phyloP scores from a whole-genome alignment of 2,329 filamentous ascomycete species.

The Fusarium sp. region DNA sequence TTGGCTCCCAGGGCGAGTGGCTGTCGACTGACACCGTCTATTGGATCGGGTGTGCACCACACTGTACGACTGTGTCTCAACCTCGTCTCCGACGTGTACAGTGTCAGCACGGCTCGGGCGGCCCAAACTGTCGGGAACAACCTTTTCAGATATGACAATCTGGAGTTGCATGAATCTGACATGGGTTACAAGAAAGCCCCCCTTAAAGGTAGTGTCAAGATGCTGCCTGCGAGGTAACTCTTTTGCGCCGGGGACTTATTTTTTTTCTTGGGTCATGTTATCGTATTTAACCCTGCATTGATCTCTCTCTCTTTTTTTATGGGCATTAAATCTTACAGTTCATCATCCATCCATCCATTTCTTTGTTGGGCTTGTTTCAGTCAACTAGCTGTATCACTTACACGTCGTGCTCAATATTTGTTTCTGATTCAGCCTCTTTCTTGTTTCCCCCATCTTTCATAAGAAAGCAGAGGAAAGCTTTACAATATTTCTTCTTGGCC shows the following conservation, averaged over 20 bases:
- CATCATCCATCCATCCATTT: background rate
- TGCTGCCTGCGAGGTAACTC: constrained; percentile 20
- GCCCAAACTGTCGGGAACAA: constrained; percentile 43
- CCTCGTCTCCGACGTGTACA: constrained; percentile 38
- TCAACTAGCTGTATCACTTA: constrained; percentile 27
- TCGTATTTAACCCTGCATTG: constrained; percentile 40
- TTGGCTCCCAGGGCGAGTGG: constrained; percentile 45
- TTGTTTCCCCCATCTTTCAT: background rate
- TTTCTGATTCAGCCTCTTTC: constrained; percentile 37
- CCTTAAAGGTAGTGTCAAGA: constrained; percentile 26
- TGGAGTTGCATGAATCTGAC: constrained; percentile 40
- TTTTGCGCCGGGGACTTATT: constrained; percentile 20
- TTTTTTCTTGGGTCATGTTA: background rate
- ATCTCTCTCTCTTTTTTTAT: constrained; percentile 8
- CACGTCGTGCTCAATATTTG: constrained; percentile 26
- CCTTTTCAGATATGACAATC: constrained; percentile 42
- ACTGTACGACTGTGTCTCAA: constrained; percentile 26
- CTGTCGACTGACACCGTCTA: constrained; percentile 19
- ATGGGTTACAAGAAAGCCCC: constrained; percentile 19
- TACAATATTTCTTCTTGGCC: background rate
- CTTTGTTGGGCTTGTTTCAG: constrained; percentile 12
- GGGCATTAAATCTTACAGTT: background rate
- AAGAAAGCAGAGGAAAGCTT: background rate
- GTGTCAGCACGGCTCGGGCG: constrained; percentile 39
- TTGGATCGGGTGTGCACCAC: constrained; percentile 34